Evolutionary conservation across 345 rosid genomes (phyloP), one percentile per base, ranked within the genome.

Genomic region (Citrus maxima): DNA sequence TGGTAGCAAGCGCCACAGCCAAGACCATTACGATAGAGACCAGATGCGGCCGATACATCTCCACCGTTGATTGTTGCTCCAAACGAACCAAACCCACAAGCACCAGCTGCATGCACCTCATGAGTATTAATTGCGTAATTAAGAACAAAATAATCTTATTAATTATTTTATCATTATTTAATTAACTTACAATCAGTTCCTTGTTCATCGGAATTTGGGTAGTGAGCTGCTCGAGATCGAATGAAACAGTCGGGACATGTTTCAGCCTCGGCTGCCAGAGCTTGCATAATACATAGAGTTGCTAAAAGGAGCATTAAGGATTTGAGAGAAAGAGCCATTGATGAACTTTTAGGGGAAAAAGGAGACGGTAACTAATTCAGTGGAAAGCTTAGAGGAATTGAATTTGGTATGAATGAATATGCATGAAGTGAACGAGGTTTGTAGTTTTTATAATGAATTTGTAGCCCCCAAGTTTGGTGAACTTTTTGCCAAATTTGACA

Each of bases 1-100:
- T 90, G 95, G 85, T 88, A 91, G 89, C 93, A 91, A 84, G 90
- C 91, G 35, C 95, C 93, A 54, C 95, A 91, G n/a, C 95, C 95
- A 21, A 89, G 75, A 22, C 95, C 93, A 46, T 73, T 69, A 16
- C 93, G 88, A 51, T 87, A 91, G 82, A 91, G 95, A 54, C 82
- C 83, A 55, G 92, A 88, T 16, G 85, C 93, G 62, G 95, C 86
- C 25, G 93, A 84, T 35, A 91, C 93, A 89, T 91, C 89, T 46
- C 93, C 93, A 37, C 85, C 93, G 22, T 88, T 90, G 51, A 89
- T 40, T 28, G 90, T 88, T 51, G 93, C 93, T 67, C 93, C 95
- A 72, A 87, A 91, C n/a, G 91, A 77, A 62, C 95, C 95, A 71
- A 77, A 91, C 35, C 91, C 93, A 13, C 95, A 91, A 7, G 91